These are phyloP conservation scores for Xanthoconium stramineum DNA, from an alignment of 768 basidiomycete species.

Conservation along the genomic window DNA sequence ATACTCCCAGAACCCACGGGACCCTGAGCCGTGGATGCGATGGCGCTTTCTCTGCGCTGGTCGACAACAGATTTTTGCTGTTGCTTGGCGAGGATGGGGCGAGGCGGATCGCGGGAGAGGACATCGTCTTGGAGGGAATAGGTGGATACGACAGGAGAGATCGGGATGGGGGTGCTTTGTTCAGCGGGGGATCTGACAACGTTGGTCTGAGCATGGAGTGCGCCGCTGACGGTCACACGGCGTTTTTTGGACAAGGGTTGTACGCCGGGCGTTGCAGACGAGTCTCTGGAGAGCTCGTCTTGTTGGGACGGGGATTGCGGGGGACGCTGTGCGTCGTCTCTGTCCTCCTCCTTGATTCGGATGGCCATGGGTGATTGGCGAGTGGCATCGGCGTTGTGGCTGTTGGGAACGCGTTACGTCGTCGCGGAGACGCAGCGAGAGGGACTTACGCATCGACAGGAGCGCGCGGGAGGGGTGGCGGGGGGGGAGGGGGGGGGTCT, in stretches of 20 bases:
- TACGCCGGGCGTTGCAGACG: slow-evolving; percentile 37
- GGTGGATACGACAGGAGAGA: slow-evolving; percentile 66
- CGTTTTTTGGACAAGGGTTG: slow-evolving; percentile 56
- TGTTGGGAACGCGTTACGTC: slow-evolving; percentile 17
- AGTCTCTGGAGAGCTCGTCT: slow-evolving; percentile 14
- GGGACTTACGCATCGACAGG: slow-evolving; percentile 44
- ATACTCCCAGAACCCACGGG: slow-evolving; percentile 22
- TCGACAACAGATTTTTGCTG: slow-evolving; percentile 71
- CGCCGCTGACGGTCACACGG: slow-evolving; percentile 67
- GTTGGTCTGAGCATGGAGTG: slow-evolving; percentile 12
- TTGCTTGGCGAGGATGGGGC: slow-evolving; percentile 64
- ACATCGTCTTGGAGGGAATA: slow-evolving; percentile 60
- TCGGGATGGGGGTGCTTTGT: slow-evolving; percentile 50
- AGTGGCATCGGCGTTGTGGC: slow-evolving; percentile 26
- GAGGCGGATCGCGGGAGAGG: slow-evolving; percentile 32
- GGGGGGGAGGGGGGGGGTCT: slow-evolving; percentile 25
- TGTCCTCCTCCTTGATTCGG: slow-evolving; percentile 65
- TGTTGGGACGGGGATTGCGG: slow-evolving; percentile 34
- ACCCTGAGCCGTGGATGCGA: slow-evolving; percentile 20
- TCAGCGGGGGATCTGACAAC: slow-evolving; percentile 38
- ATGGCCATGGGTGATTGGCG: slow-evolving; percentile 45
- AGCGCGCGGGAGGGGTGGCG: slow-evolving; percentile 19
- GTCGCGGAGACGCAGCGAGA: background rate
- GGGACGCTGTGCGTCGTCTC: slow-evolving; percentile 33
- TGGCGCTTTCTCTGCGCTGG: slow-evolving; percentile 58